phyloP scores from a whole-genome alignment of 108 stramenopile species.

The Cyclotella kingstonii region DNA sequence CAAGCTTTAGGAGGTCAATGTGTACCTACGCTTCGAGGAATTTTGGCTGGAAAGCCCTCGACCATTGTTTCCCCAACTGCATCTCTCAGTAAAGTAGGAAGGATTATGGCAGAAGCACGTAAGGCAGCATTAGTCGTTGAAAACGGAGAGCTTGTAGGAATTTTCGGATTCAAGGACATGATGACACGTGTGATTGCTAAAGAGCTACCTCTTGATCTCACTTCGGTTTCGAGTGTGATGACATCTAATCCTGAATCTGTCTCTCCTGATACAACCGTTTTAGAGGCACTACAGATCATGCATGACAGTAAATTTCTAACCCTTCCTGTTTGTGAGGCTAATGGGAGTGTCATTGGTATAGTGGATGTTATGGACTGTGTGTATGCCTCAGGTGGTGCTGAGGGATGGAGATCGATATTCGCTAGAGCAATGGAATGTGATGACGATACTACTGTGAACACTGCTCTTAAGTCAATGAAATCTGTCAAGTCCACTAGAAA shows the following conservation, averaged over 20 bases:
- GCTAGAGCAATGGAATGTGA: slow-evolving; percentile 63
- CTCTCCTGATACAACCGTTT: slow-evolving; percentile 77
- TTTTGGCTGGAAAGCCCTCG: slow-evolving; percentile 69
- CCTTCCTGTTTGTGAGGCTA: slow-evolving; percentile 82
- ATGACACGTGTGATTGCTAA: slow-evolving; percentile 88
- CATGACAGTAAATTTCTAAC: slow-evolving; percentile 93
- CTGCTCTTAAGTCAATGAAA: no score
- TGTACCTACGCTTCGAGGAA: slow-evolving; percentile 68
- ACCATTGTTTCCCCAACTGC: slow-evolving; percentile 68
- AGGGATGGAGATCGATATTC: slow-evolving; percentile 88
- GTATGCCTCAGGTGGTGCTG: slow-evolving; percentile 80
- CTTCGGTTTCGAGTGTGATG: slow-evolving; percentile 80
- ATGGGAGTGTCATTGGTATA: slow-evolving; percentile 85
- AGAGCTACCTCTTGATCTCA: slow-evolving; percentile 68
- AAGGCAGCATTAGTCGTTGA: slow-evolving; percentile 88
- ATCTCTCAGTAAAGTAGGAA: slow-evolving; percentile 70
- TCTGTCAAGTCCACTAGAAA: no score
- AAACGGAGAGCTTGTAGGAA: slow-evolving; percentile 77
- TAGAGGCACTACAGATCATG: slow-evolving; percentile 92
- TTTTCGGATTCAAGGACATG: slow-evolving; percentile 94
- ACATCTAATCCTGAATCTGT: slow-evolving; percentile 91
- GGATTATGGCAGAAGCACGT: slow-evolving; percentile 76
- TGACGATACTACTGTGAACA: no score
- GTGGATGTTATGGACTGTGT: slow-evolving; percentile 96
- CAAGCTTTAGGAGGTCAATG: slow-evolving; percentile 73